phyloP scores from a whole-genome alignment of 768 basidiomycete species.

The Tricholoma furcatifolium region DNA sequence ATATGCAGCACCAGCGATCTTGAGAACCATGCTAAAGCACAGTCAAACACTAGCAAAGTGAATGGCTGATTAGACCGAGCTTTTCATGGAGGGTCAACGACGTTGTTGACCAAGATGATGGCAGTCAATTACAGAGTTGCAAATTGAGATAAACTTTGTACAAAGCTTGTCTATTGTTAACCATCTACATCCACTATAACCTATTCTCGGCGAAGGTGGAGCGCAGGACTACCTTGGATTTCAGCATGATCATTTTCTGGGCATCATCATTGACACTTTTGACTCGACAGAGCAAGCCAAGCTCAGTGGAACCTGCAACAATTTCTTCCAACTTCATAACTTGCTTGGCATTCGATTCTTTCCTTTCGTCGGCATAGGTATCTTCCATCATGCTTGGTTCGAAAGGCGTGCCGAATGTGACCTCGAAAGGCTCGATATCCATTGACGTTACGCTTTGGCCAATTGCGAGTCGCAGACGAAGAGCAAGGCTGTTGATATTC shows the following conservation, averaged over 20 bases:
- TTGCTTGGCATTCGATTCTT: not conserved
- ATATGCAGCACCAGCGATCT: conserved; percentile 38
- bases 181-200: not conserved
- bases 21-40: conserved; percentile 49
- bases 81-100: not conserved
- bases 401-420: conserved; percentile 1
- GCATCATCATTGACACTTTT: not conserved
- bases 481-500: conserved; percentile 6
- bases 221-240: conserved; percentile 19
- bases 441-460: conserved; percentile 14
- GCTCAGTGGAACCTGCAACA: conserved; percentile 20
- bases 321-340: conserved; percentile 1
- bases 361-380: conserved; percentile 12
- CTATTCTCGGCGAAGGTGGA: conserved; percentile 6
- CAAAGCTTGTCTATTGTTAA: too few species aligned
- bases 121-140: not conserved
- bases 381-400: conserved; percentile 15
- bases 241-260: conserved; percentile 12
- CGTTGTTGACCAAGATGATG: not conserved
- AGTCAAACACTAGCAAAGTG: not conserved
- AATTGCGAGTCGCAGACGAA: conserved; percentile 14
- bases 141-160: too few species aligned
- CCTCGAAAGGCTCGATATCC: conserved; percentile 4
- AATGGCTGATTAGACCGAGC: not conserved
- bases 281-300: conserved; percentile 13